Evolutionary conservation across 805 yeast genomes (phyloP).

Genomic region (Zygosaccharomyces lentus): DNA sequence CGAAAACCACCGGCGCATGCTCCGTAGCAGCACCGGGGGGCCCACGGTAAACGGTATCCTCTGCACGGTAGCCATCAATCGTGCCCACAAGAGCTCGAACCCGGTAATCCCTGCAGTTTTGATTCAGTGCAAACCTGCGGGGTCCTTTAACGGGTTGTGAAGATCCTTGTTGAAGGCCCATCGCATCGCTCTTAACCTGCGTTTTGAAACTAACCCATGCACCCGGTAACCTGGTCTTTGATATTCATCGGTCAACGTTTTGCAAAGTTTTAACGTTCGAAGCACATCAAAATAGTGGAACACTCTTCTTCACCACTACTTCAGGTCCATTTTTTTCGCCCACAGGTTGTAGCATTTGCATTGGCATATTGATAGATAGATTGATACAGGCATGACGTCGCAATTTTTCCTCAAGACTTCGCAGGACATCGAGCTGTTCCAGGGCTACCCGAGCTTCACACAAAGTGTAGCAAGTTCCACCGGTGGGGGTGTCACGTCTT

Average conservation of each 20-base stretch:
- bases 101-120: too few species aligned
- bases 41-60: background rate
- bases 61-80: background rate
- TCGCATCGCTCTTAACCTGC: background rate
- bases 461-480: constrained; percentile 24
- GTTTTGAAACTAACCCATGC: constrained; percentile 2
- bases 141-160: background rate
- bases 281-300: constrained; percentile 1
- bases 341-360: background rate
- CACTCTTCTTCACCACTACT: too few species aligned
- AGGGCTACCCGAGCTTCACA: constrained; percentile 33
- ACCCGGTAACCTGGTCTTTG: background rate
- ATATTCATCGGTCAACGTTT: background rate
- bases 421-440: constrained; percentile 34
- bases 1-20: constrained; percentile 7
- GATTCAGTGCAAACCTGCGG: background rate
- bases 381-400: constrained; percentile 30
- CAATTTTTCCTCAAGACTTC: constrained; percentile 35
- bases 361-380: constrained; percentile 5
- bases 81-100: too few species aligned
- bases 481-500: constrained; percentile 21
- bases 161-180: background rate
- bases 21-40: background rate
- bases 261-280: constrained; percentile 1
- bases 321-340: background rate